Percentiles rank a stretch among this genome's conserved stretches.
Conservation (phyloP, 371 early-diverging fungal species). For the Syncephalastrum monosporum region DNA sequence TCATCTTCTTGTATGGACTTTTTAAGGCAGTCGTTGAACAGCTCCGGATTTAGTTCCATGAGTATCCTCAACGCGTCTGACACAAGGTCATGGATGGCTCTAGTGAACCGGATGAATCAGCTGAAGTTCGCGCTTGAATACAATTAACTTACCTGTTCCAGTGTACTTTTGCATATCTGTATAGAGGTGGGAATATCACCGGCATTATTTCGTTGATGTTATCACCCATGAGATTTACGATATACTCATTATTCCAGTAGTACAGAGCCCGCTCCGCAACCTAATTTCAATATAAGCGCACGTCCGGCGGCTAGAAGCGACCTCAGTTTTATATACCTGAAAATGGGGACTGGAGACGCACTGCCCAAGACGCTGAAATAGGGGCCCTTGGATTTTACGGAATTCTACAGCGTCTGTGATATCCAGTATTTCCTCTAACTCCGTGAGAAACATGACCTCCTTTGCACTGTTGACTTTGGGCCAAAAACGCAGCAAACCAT, state of each 20-base stretch:
- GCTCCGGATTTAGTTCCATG: slow-evolving; percentile 85
- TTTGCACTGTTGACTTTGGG: slow-evolving; percentile 97
- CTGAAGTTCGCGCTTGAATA: too few species aligned
- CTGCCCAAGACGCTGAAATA: slow-evolving; percentile 87
- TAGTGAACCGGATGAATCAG: slow-evolving; percentile 13
- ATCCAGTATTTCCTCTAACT: slow-evolving; percentile 95
- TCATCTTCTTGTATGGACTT: slow-evolving; percentile 36
- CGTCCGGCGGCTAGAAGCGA: background rate
- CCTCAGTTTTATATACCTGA: slow-evolving; percentile 59
- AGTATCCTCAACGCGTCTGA: slow-evolving; percentile 91
- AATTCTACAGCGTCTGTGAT: slow-evolving; percentile 89
- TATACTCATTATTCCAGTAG: slow-evolving; percentile 97
- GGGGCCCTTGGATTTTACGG: slow-evolving; percentile 78
- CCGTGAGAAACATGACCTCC: slow-evolving; percentile 97
- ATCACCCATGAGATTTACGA: slow-evolving; percentile 90
- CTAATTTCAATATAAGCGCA: background rate
- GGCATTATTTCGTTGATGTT: slow-evolving; percentile 88
- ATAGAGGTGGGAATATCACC: slow-evolving; percentile 89
- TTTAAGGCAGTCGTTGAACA: slow-evolving; percentile 89
- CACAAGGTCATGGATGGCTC: slow-evolving; percentile 91
- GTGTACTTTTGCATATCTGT: slow-evolving; percentile 88
- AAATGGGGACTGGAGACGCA: slow-evolving; percentile 96
- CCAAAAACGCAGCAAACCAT: slow-evolving; percentile 90
- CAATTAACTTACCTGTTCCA: slow-evolving; percentile 82
- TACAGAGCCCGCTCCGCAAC: slow-evolving; percentile 92